Evolutionary conservation across 495 filamentous ascomycete species (phyloP), one percentile per base, ranked within the genome.

Genomic region (Halenospora varia): DNA sequence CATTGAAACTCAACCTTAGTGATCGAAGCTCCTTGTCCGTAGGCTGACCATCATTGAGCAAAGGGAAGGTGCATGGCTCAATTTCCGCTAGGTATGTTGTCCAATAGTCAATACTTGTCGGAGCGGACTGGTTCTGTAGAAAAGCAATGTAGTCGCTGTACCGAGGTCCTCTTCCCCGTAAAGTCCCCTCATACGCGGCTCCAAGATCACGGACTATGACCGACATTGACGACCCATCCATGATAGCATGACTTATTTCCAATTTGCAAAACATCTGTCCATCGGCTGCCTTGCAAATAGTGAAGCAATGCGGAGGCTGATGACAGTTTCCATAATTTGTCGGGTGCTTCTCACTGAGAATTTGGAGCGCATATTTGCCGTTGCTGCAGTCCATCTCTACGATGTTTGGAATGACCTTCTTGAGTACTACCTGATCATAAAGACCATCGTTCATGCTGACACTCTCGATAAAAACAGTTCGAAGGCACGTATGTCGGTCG

Each of bases 381-480:
- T 25, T 48, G 18, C 25, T 56, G 29, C 48, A 50, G 19, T 51
- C 47, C 11, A 57, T 25, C 4, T 20, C 10, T 13, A 26, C 15
- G 10, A 44, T n/a, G 17, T 26, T 9, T 26, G 56, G 49, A 25
- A 44, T 10, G n/a, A 48, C 26, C 8, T 59, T 18, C 40, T 53
- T 52, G 9, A 52, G 41, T 10, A 59, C 56, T 24, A 59, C 56
- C 35, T 59, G 56, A 40, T 53, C 79, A 51, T 82, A 82, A 0
- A 75, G 73, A 10, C 80, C 76, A 35, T 74, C 76, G 10, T 48
- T 24, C 3, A n/a, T 13, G 42, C 25, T 20, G 24, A 56, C 42
- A 57, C 77, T 80, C 50, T 83, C 77, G 24, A 81, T 66, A 59
- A 86, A 84, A 6, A 78, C 65, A 0, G 82, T 84, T 25, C 83